Evolutionary conservation across 2,329 filamentous ascomycete genomes (phyloP), one percentile per base, ranked within the genome.

Genomic region (Emergomyces africanus): DNA sequence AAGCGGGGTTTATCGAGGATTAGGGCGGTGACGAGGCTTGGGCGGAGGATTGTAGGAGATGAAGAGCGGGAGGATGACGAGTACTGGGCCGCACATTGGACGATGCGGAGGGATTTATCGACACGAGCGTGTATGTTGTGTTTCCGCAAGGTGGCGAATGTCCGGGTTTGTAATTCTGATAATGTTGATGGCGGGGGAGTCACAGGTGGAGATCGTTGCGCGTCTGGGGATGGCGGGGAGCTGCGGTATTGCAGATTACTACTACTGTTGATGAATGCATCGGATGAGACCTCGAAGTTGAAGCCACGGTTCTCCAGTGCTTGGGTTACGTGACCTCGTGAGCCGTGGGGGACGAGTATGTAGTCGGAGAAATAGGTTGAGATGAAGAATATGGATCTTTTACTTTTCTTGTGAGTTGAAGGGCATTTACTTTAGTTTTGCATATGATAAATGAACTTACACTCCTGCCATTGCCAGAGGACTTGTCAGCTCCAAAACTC

Each of bases 291-390:
- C 63, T 90, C 87, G 66, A 96, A 91, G 66, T 87, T 85, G 69
- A 96, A 96, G 1, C 90, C 90, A 53, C 87, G 83, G 20, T 85
- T 82, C 61, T 92, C 80, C 5, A 97, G 79, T 0, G 90, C 87
- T 60, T 84, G 79, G 39, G 90, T 83, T 54, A 97, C 91, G 44
- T 85, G 86, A 30, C 81, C 76, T 56, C 87, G 84, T 67, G 87
- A 84, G 69, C 85, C 88, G 57, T 80, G 80, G 0, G 94, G 91
- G 0, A 96, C 90, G 41, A 97, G 81, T 66, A 99, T 95, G 74
- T 96, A 97, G 75, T 99, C 92, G 39, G 89, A 94, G 74, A 95
- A 97, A 74, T 97, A 99, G 37, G 90, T 96, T 3, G 92, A 96
- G 71, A 96, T 95, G 80, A 97, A 97, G 78, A 97, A 96, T 69